These are phyloP conservation scores for Botrytis cinerea DNA, from an alignment of 2,329 filamentous ascomycete genomes.

Conservation along the genomic window DNA sequence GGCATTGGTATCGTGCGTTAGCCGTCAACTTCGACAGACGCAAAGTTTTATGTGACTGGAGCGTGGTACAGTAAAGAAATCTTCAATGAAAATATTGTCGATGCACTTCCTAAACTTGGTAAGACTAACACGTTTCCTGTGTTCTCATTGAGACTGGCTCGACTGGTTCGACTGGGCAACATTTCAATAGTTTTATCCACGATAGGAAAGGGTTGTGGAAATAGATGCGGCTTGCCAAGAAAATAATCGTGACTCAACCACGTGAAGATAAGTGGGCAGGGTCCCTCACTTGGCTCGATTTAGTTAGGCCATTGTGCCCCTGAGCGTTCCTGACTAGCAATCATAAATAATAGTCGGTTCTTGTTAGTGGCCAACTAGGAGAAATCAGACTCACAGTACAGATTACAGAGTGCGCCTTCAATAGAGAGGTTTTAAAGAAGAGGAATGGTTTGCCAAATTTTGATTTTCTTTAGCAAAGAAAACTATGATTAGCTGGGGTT, in stretches of 20 bases:
- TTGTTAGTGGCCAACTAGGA: background rate
- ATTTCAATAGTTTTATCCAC: background rate
- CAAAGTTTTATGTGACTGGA: background rate
- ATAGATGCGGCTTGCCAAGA: background rate
- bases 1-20: background rate
- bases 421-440: accelerated
- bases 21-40: background rate
- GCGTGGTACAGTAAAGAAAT: background rate
- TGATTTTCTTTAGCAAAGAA: background rate
- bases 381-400: background rate
- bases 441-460: background rate
- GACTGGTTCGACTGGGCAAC: background rate
- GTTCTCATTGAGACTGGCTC: background rate
- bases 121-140: background rate
- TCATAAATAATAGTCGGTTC: background rate
- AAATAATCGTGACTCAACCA: background rate
- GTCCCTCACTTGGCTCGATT: background rate
- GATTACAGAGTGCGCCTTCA: background rate
- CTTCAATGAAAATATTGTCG: accelerated
- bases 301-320: background rate
- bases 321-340: background rate
- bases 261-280: background rate
- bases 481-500: too few relatives aligned
- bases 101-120: background rate
- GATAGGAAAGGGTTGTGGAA: background rate